Evolutionary conservation across 2,329 filamentous ascomycete genomes (phyloP).

Genomic region (Neopestalotiopsis rosae): DNA sequence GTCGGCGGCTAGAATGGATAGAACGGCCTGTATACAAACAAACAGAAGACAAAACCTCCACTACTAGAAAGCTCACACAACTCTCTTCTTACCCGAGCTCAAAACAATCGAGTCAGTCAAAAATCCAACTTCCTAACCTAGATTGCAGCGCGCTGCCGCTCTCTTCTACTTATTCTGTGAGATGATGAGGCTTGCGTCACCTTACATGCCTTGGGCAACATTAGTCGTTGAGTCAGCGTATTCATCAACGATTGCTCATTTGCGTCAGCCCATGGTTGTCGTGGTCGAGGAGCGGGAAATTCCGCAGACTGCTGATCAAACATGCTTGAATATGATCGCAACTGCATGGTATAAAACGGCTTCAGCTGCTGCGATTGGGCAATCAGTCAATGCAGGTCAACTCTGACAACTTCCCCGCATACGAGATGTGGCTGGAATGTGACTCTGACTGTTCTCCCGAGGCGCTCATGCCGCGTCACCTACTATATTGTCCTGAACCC

Average conservation of each 20-base stretch:
- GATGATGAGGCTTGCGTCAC: not conserved
- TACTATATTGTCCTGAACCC: slow-evolving; percentile 7
- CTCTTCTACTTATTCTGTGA: not conserved
- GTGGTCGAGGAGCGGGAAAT: not conserved
- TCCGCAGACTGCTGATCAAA: not conserved
- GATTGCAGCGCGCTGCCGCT: not conserved
- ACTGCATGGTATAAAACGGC: not conserved
- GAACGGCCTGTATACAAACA: slow-evolving; percentile 1
- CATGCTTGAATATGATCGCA: not conserved
- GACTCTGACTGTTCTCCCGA: not conserved
- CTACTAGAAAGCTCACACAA: not conserved
- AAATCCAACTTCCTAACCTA: not conserved
- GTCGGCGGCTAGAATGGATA: not conserved
- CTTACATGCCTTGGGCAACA: not conserved
- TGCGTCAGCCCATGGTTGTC: not conserved
- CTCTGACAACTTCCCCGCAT: not conserved
- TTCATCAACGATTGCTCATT: not conserved
- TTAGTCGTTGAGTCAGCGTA: not conserved
- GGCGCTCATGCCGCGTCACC: slow-evolving; percentile 3
- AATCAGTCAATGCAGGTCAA: not conserved
- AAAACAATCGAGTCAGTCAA: not conserved
- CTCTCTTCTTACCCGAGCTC: not conserved
- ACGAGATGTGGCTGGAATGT: not conserved
- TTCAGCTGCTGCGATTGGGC: not conserved
- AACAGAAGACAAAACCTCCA: not conserved